Evolutionary conservation across 2,329 filamentous ascomycete species (phyloP).

Genomic region (Aspergillus eucalypticola): DNA sequence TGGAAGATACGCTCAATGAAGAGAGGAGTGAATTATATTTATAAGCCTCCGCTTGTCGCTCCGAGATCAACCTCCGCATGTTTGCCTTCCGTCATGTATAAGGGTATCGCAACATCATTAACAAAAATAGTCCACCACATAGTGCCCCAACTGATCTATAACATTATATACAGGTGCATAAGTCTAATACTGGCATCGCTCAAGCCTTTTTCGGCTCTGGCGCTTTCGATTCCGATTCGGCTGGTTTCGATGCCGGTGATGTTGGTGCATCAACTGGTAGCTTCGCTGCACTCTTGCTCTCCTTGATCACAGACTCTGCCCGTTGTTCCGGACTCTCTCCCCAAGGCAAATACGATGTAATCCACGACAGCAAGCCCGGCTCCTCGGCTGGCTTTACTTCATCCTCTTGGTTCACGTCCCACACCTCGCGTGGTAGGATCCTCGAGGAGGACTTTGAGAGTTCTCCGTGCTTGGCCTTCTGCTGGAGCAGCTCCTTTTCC

Average conservation of each 20-base stretch:
- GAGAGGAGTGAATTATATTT: conserved; percentile 20
- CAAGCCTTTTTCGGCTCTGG: conserved; percentile 9
- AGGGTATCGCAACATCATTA: conserved; percentile 11
- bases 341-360: conserved; percentile 37
- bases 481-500: conserved; percentile 48
- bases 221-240: neutral
- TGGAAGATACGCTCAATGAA: neutral
- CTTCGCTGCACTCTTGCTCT: conserved; percentile 5
- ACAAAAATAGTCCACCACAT: neutral
- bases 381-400: conserved; percentile 28
- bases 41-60: neutral
- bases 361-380: conserved; percentile 35
- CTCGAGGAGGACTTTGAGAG: conserved; percentile 29
- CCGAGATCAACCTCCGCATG: neutral
- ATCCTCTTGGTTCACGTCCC: conserved; percentile 36
- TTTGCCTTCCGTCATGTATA: neutral
- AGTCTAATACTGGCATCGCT: neutral
- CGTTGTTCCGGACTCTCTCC: conserved; percentile 19
- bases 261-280: neutral
- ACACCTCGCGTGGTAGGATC: conserved; percentile 45
- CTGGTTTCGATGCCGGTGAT: neutral
- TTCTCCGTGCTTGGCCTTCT: conserved; percentile 41
- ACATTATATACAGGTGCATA: conserved; percentile 2
- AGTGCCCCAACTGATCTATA: conserved; percentile 7
- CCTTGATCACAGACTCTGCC: conserved; percentile 13